phyloP scores from a whole-genome alignment of 192 early-diverging fungal genomes.

The Rhizophagus sp. region DNA sequence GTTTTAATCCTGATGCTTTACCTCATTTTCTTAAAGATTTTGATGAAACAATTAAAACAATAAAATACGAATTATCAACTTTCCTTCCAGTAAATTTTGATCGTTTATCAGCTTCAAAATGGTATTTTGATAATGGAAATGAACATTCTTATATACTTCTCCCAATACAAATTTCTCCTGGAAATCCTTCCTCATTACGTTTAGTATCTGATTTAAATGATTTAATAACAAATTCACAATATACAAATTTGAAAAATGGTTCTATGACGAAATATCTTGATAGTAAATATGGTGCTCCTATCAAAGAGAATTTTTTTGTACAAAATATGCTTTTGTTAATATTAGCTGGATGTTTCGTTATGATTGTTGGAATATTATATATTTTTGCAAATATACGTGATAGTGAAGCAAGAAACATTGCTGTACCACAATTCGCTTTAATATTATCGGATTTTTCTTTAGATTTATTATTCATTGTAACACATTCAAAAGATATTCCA shows the following conservation, averaged over 20 bases:
- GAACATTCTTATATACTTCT: not conserved
- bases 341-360: not conserved
- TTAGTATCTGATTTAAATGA: not conserved
- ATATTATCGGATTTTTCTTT: not conserved
- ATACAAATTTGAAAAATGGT: constrained; percentile 1
- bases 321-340: not conserved
- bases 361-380: not conserved
- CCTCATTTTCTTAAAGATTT: not conserved
- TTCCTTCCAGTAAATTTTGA: not conserved
- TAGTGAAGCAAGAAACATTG: not conserved
- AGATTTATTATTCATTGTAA: not conserved
- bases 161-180: not conserved
- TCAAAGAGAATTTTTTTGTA: not conserved
- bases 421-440: constrained; percentile 1
- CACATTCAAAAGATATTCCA: constrained; percentile 3
- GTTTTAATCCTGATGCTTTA: not conserved
- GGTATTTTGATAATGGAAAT: not conserved
- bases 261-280: not conserved
- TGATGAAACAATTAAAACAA: not conserved
- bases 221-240: not conserved
- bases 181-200: not conserved
- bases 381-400: not conserved
- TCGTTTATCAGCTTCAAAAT: not conserved
- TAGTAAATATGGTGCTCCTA: constrained; percentile 1
- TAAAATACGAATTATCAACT: not conserved